phyloP scores from a whole-genome alignment of 352 stramenopile genomes.

The Pythium guiyangense region DNA sequence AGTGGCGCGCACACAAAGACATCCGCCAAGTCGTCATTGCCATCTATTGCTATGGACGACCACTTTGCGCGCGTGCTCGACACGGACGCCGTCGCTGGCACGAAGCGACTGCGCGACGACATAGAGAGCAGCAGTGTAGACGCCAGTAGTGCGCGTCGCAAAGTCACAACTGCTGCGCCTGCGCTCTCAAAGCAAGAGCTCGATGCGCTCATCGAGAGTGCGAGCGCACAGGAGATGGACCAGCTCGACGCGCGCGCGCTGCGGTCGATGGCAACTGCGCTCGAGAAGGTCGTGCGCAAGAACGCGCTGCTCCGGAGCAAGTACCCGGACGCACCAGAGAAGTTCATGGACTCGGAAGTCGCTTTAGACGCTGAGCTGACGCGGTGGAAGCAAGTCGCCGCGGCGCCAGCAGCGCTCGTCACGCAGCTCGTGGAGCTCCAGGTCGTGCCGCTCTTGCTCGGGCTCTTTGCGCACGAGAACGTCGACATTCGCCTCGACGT shows the following conservation, averaged over 20 bases:
- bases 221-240: conserved; percentile 38
- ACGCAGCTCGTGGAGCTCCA: conserved; percentile 52
- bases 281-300: conserved; percentile 69
- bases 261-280: conserved; percentile 58
- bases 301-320: conserved; percentile 83
- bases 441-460: conserved; percentile 60
- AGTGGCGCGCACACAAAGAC: too few relatives aligned
- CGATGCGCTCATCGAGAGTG: conserved; percentile 35
- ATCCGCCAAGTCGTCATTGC: too few relatives aligned
- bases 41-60: conserved; percentile 7
- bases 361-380: conserved; percentile 49
- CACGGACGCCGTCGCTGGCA: not conserved
- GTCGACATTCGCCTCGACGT: conserved; percentile 63
- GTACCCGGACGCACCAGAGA: conserved; percentile 62
- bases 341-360: conserved; percentile 86
- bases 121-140: conserved; percentile 1
- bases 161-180: conserved; percentile 7
- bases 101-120: conserved; percentile 5
- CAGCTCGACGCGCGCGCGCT: conserved; percentile 64
- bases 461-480: conserved; percentile 81
- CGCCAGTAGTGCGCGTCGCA: not conserved
- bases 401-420: conserved; percentile 59
- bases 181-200: conserved; percentile 28
- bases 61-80: conserved; percentile 19
- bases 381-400: conserved; percentile 53